These are phyloP conservation scores for Populus simonii DNA, from an alignment of 345 rosid genomes.

Conservation along the genomic window DNA sequence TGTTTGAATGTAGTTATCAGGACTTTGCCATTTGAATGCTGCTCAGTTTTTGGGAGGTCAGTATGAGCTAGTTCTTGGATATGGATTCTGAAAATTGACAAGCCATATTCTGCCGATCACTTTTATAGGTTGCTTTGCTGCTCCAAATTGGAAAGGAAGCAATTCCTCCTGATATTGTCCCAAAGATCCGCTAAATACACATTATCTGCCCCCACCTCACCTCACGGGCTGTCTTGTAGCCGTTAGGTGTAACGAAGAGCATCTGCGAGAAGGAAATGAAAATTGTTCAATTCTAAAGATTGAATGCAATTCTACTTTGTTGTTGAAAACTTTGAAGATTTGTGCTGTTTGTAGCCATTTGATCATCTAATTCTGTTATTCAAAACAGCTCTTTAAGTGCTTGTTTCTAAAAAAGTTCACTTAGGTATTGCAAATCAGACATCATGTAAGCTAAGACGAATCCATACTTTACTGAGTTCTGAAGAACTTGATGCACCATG, in stretches of 20 bases:
- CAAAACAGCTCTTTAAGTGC: background rate
- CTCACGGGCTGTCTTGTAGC: slow-evolving; percentile 79
- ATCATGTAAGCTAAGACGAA: background rate
- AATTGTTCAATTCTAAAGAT: background rate
- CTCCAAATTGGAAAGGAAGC: slow-evolving; percentile 86
- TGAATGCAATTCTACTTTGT: background rate
- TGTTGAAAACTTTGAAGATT: background rate
- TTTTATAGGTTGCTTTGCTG: slow-evolving; percentile 73
- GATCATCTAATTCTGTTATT: background rate
- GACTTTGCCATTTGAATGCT: background rate
- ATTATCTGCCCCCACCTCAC: slow-evolving; percentile 60
- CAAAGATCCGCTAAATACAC: slow-evolving; percentile 67
- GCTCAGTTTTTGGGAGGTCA: background rate
- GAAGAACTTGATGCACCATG: background rate
- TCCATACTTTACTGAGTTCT: background rate
- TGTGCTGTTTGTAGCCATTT: background rate
- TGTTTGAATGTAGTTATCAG: background rate
- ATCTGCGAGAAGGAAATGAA: slow-evolving; percentile 22
- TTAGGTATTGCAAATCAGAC: background rate
- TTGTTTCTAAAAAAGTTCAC: background rate
- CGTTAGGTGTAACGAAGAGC: slow-evolving; percentile 61
- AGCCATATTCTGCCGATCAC: background rate
- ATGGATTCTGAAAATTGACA: background rate
- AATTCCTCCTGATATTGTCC: slow-evolving; percentile 63
- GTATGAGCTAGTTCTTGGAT: background rate